Conservation (phyloP, 2,329 filamentous ascomycete genomes). For the Lasiodiplodia sp. region DNA sequence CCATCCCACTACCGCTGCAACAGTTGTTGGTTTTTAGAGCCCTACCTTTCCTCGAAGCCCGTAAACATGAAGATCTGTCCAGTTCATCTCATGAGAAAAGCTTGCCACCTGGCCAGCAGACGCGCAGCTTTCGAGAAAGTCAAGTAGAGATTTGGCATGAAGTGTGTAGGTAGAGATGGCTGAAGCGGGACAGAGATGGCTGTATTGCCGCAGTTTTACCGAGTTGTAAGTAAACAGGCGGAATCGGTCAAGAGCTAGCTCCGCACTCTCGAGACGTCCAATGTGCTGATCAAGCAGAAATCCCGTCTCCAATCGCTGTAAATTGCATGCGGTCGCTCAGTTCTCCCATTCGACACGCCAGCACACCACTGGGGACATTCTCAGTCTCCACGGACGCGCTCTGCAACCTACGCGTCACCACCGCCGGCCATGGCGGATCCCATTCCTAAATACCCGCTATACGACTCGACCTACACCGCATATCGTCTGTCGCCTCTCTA, state of each 20-base stretch:
- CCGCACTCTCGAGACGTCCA: not conserved
- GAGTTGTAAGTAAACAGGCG: slow-evolving; percentile 19
- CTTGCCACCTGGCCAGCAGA: not conserved
- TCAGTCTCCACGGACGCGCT: slow-evolving; percentile 1
- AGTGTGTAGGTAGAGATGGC: not conserved
- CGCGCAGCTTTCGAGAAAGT: not conserved
- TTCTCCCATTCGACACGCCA: not conserved
- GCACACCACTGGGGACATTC: not conserved
- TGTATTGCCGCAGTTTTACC: not conserved
- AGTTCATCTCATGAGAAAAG: not conserved
- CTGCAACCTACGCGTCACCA: slow-evolving; percentile 6
- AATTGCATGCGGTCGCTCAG: not conserved
- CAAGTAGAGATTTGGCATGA: not conserved
- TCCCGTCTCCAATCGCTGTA: not conserved
- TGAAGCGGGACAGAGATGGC: not conserved
- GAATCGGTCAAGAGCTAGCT: slow-evolving; percentile 1
- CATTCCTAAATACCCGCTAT: slow-evolving; percentile 53
- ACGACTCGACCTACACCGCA: slow-evolving; percentile 61
- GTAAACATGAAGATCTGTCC: not conserved
- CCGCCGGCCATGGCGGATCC: slow-evolving; percentile 39
- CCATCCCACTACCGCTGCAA: not conserved
- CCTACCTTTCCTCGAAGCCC: not conserved
- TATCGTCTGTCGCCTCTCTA: slow-evolving; percentile 63
- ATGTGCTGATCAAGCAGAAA: not conserved
- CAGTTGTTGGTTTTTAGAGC: not conserved